A percentile compares a stretch with the other conserved stretches of the same genome.
Conservation (phyloP, 108 stramenopile species). For the Cyclotella kingstonii region DNA sequence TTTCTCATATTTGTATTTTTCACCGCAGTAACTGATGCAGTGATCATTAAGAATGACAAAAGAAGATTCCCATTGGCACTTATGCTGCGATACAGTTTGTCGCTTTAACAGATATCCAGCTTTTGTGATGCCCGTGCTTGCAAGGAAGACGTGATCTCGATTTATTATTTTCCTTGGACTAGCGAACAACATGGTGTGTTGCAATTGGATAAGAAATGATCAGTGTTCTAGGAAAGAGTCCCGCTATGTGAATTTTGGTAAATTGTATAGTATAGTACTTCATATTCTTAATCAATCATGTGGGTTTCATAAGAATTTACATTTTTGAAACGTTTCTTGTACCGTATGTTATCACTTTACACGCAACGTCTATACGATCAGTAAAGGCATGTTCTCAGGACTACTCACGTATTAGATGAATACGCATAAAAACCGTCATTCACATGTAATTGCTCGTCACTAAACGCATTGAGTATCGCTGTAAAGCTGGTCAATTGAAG, state of each 20-base stretch:
- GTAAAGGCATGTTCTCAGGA: no score
- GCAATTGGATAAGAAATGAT: neutral
- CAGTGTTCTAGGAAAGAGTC: neutral
- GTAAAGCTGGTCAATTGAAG: neutral
- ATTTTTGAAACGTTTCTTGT: neutral
- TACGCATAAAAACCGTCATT: conserved; percentile 36
- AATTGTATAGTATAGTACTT: no score
- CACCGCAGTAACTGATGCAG: conserved; percentile 20
- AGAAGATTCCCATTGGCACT: conserved; percentile 19
- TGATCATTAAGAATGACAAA: conserved; percentile 40
- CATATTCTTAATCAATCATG: neutral
- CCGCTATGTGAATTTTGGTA: no score
- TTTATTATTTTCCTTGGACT: conserved; percentile 4
- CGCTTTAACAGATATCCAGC: conserved; percentile 34
- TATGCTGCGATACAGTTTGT: conserved; percentile 10
- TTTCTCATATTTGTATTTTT: conserved; percentile 19
- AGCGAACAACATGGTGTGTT: neutral
- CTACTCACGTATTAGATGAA: neutral
- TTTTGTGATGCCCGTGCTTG: conserved; percentile 33
- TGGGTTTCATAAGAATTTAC: neutral
- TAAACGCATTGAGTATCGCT: neutral
- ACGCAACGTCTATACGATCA: neutral
- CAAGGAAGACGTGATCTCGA: conserved; percentile 14
- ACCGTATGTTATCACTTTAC: neutral
- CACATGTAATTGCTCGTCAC: neutral